These are phyloP conservation scores for Eimeria brunetti DNA, from an alignment of 169 alveolate genomes.

Conservation along the genomic window DNA sequence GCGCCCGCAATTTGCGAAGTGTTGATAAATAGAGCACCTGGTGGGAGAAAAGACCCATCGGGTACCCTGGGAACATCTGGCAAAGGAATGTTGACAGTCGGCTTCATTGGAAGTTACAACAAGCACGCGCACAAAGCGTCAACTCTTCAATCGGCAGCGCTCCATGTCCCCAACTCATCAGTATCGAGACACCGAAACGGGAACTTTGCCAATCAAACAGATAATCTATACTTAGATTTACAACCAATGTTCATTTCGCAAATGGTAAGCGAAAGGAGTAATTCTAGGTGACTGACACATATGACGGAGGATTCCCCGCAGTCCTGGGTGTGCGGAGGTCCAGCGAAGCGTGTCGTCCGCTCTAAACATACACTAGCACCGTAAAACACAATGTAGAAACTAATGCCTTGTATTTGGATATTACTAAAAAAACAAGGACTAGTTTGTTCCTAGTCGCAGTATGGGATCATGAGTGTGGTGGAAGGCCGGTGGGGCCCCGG, in stretches of 20 bases:
- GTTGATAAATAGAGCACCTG: not conserved
- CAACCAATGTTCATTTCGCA: not conserved
- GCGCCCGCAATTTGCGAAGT: constrained; percentile 24
- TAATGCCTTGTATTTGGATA: not conserved
- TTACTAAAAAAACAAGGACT: not conserved
- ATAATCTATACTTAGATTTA: not conserved
- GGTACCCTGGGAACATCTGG: not conserved
- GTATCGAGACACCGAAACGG: not conserved
- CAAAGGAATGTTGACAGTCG: not conserved
- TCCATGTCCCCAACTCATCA: not conserved
- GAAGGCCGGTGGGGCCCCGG: not conserved
- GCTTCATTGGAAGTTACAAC: not conserved
- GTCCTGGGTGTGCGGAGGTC: not conserved
- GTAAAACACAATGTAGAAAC: not conserved
- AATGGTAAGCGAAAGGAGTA: not conserved
- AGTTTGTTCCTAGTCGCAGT: not conserved
- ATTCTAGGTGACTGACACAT: not conserved
- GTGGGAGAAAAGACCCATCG: constrained; percentile 47
- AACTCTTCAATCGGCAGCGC: not conserved
- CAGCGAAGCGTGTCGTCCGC: not conserved
- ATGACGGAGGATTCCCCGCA: not conserved
- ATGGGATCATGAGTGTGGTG: not conserved
- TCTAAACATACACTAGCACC: not conserved
- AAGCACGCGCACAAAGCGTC: not conserved
- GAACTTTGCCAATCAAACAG: not conserved